Conservation (phyloP, 352 stramenopile genomes). For the Aphanomyces cochlioides region DNA sequence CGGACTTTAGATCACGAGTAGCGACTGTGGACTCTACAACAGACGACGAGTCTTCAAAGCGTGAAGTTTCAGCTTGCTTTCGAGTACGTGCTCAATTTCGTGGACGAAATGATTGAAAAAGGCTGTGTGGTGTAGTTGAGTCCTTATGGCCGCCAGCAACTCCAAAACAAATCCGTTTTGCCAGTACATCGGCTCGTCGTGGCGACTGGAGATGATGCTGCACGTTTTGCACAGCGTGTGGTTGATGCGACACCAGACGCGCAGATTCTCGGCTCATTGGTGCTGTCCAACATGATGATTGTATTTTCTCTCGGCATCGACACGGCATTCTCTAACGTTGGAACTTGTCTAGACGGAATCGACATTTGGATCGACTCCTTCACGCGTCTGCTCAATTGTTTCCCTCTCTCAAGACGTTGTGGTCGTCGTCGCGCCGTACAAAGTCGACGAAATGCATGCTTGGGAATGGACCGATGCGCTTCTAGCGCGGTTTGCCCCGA, state of each 20-base stretch:
- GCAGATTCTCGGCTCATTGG: conserved; percentile 3
- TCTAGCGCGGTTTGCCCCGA: background rate
- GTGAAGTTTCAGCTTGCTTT: background rate
- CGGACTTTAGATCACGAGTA: conserved; percentile 16
- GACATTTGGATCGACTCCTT: background rate
- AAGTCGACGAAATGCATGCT: conserved; percentile 2
- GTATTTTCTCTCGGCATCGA: background rate
- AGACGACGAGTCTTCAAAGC: background rate
- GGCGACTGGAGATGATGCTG: background rate
- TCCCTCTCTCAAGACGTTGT: conserved; percentile 11
- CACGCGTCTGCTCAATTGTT: conserved; percentile 18
- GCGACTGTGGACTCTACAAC: background rate
- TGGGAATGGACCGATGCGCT: conserved; percentile 15
- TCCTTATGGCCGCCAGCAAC: background rate
- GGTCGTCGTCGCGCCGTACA: conserved; percentile 2
- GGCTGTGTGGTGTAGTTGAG: conserved; percentile 3
- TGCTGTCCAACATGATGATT: conserved; percentile 2
- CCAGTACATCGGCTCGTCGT: background rate
- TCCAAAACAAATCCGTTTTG: background rate
- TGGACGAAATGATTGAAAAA: background rate
- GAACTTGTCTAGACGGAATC: conserved; percentile 1
- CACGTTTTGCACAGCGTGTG: background rate
- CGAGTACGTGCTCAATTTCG: background rate
- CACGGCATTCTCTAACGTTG: background rate
- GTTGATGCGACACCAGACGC: background rate